These are phyloP conservation scores for Thozetella sp. DNA, from an alignment of 495 filamentous ascomycete species.

Conservation along the genomic window DNA sequence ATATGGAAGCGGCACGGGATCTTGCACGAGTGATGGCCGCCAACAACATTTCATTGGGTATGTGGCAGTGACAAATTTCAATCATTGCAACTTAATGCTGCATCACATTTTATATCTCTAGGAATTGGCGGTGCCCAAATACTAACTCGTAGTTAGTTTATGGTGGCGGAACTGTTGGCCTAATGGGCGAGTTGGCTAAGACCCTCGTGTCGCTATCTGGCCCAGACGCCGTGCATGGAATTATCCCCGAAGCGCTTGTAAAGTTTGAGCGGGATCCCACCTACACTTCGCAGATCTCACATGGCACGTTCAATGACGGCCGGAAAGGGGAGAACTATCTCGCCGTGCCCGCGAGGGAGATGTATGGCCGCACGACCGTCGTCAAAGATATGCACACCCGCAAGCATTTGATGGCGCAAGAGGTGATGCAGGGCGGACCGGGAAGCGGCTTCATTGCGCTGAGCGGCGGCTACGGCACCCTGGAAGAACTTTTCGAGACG, in stretches of 20 bases:
- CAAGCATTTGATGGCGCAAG: slow-evolving; percentile 88
- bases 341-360: slow-evolving; percentile 62
- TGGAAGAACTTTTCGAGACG: slow-evolving; percentile 97
- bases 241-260: slow-evolving; percentile 85
- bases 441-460: slow-evolving; percentile 90
- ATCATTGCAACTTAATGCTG: too few relatives aligned
- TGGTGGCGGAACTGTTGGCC: slow-evolving; percentile 88
- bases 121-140: too few relatives aligned
- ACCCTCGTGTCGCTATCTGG: slow-evolving; percentile 87
- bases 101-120: too few relatives aligned
- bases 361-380: slow-evolving; percentile 83
- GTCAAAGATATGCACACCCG: slow-evolving; percentile 95
- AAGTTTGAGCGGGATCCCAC: slow-evolving; percentile 67
- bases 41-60: slow-evolving; percentile 69
- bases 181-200: slow-evolving; percentile 91
- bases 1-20: slow-evolving; percentile 75
- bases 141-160: slow-evolving; percentile 60
- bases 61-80: too few relatives aligned
- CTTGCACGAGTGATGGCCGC: slow-evolving; percentile 75
- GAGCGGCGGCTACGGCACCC: slow-evolving; percentile 88
- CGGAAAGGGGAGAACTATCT: slow-evolving; percentile 16
- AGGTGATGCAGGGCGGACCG: slow-evolving; percentile 77
- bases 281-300: slow-evolving; percentile 46
- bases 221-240: slow-evolving; percentile 82
- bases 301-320: slow-evolving; percentile 27